Conservation (phyloP, 495 filamentous ascomycete species). For the Aspergillus heteromorphus region DNA sequence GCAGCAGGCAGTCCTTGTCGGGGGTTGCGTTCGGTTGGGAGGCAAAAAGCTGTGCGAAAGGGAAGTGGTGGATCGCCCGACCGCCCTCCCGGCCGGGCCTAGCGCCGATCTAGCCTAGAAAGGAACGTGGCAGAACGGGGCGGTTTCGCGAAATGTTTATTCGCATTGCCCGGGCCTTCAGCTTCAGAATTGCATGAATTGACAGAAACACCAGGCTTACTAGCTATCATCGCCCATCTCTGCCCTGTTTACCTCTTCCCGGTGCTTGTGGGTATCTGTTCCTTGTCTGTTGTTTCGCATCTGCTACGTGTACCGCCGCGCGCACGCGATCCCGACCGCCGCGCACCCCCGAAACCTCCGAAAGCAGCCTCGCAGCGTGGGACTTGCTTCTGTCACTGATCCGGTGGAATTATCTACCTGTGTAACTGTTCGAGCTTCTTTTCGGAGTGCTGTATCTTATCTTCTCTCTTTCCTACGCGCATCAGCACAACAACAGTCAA, state of each 20-base stretch:
- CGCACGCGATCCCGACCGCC: not conserved
- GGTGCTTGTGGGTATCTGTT: not conserved
- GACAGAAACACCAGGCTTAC: not conserved
- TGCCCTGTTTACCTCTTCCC: not conserved
- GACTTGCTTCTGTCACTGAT: not conserved
- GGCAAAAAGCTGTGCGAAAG: not conserved
- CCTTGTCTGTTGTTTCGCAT: too few relatives aligned
- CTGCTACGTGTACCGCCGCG: not conserved
- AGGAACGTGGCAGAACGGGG: constrained; percentile 23
- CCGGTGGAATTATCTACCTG: not conserved
- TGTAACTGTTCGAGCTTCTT: not conserved
- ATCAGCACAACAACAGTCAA: not conserved
- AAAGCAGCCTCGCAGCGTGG: not conserved
- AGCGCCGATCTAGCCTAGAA: constrained; percentile 9
- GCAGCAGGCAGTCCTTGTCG: not conserved
- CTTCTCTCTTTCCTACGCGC: not conserved
- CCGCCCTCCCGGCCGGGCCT: constrained; percentile 15
- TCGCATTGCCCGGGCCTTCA: not conserved
- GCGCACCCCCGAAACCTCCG: not conserved
- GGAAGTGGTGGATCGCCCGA: constrained; percentile 3
- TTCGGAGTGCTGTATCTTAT: not conserved
- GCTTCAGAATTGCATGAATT: not conserved
- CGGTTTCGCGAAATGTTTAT: constrained; percentile 6
- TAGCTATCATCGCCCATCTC: not conserved
- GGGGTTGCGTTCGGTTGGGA: not conserved